These are phyloP conservation scores for Fusarium phyllophilum DNA, from an alignment of 2,329 filamentous ascomycete genomes.

Conservation along the genomic window DNA sequence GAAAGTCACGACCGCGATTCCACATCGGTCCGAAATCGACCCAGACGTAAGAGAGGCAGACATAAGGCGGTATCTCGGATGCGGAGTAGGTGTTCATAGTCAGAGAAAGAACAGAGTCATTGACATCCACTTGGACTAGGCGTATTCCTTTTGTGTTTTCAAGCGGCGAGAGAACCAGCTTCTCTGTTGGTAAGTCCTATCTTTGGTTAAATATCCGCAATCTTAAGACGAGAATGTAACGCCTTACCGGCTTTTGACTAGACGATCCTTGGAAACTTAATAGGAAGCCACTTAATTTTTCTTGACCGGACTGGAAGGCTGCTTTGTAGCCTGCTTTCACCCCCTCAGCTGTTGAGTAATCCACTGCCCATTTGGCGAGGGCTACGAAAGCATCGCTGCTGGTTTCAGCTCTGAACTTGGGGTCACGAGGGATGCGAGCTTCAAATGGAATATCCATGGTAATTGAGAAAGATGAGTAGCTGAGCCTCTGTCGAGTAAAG, in stretches of 20 bases:
- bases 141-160: neutral
- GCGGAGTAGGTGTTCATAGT: neutral
- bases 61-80: constrained; percentile 4
- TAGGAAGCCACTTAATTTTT: neutral
- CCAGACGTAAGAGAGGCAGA: constrained; percentile 24
- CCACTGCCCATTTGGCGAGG: neutral
- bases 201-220: neutral
- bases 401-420: constrained; percentile 6
- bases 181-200: neutral
- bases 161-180: neutral
- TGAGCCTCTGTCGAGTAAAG: neutral
- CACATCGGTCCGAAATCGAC: constrained; percentile 16
- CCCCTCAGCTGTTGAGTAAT: constrained; percentile 18
- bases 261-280: neutral
- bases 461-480: fast-evolving
- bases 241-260: neutral
- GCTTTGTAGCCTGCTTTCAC: constrained; percentile 17
- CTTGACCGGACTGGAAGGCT: neutral
- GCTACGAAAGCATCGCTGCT: neutral
- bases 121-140: neutral
- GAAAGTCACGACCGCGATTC: constrained; percentile 14
- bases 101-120: neutral
- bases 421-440: constrained; percentile 1
- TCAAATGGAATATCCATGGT: constrained; percentile 12
- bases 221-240: fast-evolving